Conservation (phyloP, 345 rosid genomes). For the Excoecaria agallocha region DNA sequence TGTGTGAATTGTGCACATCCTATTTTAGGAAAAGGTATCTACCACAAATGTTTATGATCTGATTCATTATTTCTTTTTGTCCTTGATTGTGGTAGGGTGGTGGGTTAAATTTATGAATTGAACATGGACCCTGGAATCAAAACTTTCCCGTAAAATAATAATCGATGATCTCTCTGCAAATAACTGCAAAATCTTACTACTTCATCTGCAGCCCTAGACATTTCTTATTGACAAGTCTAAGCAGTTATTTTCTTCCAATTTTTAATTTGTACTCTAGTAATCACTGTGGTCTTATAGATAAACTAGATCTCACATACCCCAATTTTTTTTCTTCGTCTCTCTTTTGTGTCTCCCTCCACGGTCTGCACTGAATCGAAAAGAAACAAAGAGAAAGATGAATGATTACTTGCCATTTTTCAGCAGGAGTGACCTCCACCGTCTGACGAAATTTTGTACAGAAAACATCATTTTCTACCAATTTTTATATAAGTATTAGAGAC, state of each 20-base stretch:
- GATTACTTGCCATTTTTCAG: no score
- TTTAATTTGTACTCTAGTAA: slow-evolving; percentile 2
- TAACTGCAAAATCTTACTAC: not conserved
- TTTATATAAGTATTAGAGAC: no score
- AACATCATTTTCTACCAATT: no score
- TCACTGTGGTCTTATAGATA: not conserved
- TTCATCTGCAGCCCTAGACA: not conserved
- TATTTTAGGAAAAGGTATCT: not conserved
- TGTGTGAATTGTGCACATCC: no score
- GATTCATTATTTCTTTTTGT: not conserved
- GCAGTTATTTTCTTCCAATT: not conserved
- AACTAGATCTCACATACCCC: no score
- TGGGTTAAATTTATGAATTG: slow-evolving; percentile 1
- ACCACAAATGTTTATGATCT: not conserved
- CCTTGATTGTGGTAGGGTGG: not conserved
- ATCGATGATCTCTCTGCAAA: not conserved
- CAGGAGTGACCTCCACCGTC: no score
- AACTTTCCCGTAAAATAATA: not conserved
- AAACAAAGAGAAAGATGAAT: no score
- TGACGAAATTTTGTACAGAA: no score
- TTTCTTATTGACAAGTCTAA: not conserved
- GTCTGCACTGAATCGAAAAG: no score
- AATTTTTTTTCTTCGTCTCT: no score
- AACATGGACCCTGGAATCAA: not conserved
- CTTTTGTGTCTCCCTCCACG: no score